Percentiles rank a stretch among this genome's conserved stretches.
These are phyloP conservation scores for Kodamaea arcana DNA, from an alignment of 1,139 yeast genomes.

Conservation along the genomic window DNA sequence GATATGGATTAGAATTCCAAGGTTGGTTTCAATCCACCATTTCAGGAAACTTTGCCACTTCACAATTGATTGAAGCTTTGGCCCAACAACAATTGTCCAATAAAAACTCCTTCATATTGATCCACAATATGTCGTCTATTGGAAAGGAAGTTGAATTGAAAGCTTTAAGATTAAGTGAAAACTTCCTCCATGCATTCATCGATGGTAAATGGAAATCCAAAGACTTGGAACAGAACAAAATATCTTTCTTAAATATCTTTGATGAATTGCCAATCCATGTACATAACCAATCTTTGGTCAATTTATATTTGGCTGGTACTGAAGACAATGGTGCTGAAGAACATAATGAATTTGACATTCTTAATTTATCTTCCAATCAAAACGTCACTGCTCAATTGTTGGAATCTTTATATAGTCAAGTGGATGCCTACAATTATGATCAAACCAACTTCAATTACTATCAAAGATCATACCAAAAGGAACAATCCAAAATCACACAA, in stretches of 20 bases:
- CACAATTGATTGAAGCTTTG: conserved; percentile 62
- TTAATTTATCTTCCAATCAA: conserved; percentile 43
- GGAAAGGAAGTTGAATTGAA: conserved; percentile 61
- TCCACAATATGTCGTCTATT: conserved; percentile 70
- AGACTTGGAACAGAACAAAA: conserved; percentile 54
- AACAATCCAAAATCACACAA: conserved; percentile 63
- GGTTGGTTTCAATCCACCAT: conserved; percentile 81
- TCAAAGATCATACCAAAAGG: conserved; percentile 75
- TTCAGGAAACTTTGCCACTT: conserved; percentile 67
- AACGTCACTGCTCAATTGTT: conserved; percentile 48
- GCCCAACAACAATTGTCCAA: conserved; percentile 61
- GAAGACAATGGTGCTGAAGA: conserved; percentile 20
- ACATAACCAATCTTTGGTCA: conserved; percentile 49
- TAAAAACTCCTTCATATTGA: conserved; percentile 62
- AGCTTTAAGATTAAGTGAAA: conserved; percentile 65
- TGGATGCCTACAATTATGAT: conserved; percentile 77
- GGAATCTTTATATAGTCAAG: conserved; percentile 68
- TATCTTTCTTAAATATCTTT: conserved; percentile 65
- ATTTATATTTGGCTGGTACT: conserved; percentile 39
- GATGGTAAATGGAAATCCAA: conserved; percentile 65
- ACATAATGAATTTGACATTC: conserved; percentile 32
- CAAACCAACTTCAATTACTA: conserved; percentile 80
- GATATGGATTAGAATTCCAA: conserved; percentile 66
- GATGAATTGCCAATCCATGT: conserved; percentile 68
- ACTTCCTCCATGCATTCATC: conserved; percentile 55